Conservation (phyloP, 352 stramenopile genomes). For the Phytophthora pinifolia region DNA sequence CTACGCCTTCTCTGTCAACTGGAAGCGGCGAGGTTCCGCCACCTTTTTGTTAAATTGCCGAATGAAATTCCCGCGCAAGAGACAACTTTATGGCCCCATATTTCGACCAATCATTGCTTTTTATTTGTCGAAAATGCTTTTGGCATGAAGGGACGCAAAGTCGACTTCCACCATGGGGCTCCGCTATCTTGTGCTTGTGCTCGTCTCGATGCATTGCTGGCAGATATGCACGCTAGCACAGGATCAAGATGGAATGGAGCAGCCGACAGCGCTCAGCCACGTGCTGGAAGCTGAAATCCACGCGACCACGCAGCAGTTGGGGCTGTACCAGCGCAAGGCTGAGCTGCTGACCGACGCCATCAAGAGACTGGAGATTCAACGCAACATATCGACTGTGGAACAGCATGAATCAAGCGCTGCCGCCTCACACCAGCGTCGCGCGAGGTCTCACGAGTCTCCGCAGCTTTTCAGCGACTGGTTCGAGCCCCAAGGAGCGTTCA, state of each 20-base stretch:
- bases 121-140: conserved; percentile 4
- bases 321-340: conserved; percentile 26
- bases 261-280: background rate
- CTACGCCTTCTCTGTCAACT: too few species aligned
- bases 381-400: background rate
- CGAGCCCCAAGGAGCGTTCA: conserved; percentile 9
- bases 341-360: conserved; percentile 11
- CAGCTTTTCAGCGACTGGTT: conserved; percentile 36
- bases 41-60: conserved; percentile 16
- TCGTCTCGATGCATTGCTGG: conserved; percentile 4
- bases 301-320: conserved; percentile 19
- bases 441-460: conserved; percentile 5
- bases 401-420: background rate
- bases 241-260: background rate
- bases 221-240: background rate
- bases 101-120: conserved; percentile 15
- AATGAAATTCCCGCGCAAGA: background rate
- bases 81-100: background rate
- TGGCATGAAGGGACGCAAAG: conserved; percentile 15
- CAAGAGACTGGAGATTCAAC: conserved; percentile 5
- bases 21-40: too few species aligned
- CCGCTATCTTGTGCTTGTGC: conserved; percentile 4
- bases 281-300: conserved; percentile 25
- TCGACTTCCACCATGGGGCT: background rate
- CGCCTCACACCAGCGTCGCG: background rate